These are phyloP conservation scores for Eimeria maxima DNA, from an alignment of 169 alveolate genomes.

Conservation along the genomic window DNA sequence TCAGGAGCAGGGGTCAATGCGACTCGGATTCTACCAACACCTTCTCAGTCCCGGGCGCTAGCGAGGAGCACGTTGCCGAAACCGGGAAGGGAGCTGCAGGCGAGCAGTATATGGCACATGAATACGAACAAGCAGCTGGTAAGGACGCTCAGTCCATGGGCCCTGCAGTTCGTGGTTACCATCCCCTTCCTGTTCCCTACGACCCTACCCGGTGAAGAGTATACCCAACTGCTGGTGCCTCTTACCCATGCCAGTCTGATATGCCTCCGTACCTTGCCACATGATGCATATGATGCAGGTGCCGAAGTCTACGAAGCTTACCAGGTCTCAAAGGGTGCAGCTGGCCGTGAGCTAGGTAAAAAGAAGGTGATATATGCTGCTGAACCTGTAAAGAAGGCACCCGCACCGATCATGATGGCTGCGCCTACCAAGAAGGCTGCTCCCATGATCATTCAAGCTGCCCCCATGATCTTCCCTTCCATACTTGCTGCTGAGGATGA, in stretches of 20 bases:
- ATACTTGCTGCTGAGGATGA: constrained; percentile 57
- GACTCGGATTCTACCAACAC: neutral
- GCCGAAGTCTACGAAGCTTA: neutral
- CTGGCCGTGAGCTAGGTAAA: constrained; percentile 33
- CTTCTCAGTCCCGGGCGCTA: constrained; percentile 24
- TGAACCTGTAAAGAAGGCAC: neutral
- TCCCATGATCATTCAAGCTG: constrained; percentile 50
- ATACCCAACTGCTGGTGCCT: neutral
- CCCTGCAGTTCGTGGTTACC: neutral
- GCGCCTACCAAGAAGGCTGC: constrained; percentile 32
- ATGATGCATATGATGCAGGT: constrained; percentile 39
- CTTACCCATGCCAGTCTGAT: neutral
- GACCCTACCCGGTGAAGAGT: neutral
- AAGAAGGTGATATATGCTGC: constrained; percentile 10
- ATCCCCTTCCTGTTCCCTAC: constrained; percentile 1
- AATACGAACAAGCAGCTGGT: constrained; percentile 1
- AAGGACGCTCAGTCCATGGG: neutral
- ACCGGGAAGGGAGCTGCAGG: constrained; percentile 5
- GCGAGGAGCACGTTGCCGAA: neutral
- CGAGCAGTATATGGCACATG: neutral
- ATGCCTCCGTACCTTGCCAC: constrained; percentile 28
- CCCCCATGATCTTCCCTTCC: neutral
- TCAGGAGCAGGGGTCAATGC: constrained; percentile 61
- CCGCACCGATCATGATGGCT: constrained; percentile 18
- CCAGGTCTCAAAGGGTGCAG: constrained; percentile 22